These are phyloP conservation scores for Xylariaceae sp. DNA, from an alignment of 2,329 filamentous ascomycete genomes.

Conservation along the genomic window DNA sequence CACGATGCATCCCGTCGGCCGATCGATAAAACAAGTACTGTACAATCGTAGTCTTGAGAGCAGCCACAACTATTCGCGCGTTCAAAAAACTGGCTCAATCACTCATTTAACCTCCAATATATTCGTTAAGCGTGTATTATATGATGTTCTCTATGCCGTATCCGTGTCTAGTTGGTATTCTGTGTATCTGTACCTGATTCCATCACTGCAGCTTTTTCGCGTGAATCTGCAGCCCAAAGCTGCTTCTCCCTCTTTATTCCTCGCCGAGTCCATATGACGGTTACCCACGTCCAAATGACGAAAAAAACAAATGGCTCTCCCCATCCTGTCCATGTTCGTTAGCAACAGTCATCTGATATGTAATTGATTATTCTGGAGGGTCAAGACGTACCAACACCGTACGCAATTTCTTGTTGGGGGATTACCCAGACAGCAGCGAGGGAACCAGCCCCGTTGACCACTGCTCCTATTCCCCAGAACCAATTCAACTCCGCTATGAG, in stretches of 20 bases:
- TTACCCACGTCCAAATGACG: slow-evolving; percentile 37
- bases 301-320: slow-evolving; percentile 38
- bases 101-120: too few relatives aligned
- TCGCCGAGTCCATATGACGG: slow-evolving; percentile 36
- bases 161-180: slow-evolving; percentile 16
- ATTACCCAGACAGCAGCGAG: slow-evolving; percentile 58
- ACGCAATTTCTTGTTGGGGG: slow-evolving; percentile 52
- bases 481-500: slow-evolving; percentile 62
- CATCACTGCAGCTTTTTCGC: slow-evolving; percentile 17
- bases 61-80: too few relatives aligned
- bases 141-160: background rate
- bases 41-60: too few relatives aligned
- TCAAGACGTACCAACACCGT: slow-evolving; percentile 46
- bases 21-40: too few relatives aligned
- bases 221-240: slow-evolving; percentile 26
- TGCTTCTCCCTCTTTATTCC: slow-evolving; percentile 35
- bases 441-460: slow-evolving; percentile 54
- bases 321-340: slow-evolving; percentile 32
- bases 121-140: too few relatives aligned
- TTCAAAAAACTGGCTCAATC: too few relatives aligned
- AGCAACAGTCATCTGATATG: background rate
- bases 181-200: slow-evolving; percentile 18
- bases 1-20: too few relatives aligned
- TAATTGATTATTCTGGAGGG: background rate
- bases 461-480: slow-evolving; percentile 61